Evolutionary conservation across 495 filamentous ascomycete species (phyloP).

Genomic region (Tuber borchii): DNA sequence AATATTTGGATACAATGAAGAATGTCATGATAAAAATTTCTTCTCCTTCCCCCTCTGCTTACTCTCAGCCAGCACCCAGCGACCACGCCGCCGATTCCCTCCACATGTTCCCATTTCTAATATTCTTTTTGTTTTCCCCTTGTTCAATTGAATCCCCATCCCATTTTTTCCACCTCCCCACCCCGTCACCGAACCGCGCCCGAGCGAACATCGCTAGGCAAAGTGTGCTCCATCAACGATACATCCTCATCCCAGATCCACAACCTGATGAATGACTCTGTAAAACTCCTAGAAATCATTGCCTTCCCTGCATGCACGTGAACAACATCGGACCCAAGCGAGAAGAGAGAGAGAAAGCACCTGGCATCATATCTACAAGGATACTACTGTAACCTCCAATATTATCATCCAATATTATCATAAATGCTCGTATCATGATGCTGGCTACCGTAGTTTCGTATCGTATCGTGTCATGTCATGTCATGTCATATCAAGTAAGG

Average conservation of each 20-base stretch:
- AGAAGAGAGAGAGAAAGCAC: not conserved
- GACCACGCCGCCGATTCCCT: not conserved
- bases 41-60: not conserved
- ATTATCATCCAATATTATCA: no score
- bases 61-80: not conserved
- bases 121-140: not conserved
- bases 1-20: not conserved
- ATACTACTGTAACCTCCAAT: not conserved
- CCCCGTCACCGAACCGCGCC: not conserved
- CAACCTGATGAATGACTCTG: not conserved
- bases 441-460: not conserved
- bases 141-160: not conserved
- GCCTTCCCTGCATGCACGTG: not conserved
- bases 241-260: not conserved
- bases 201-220: not conserved
- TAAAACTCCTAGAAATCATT: not conserved
- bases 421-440: not conserved
- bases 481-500: no score
- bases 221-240: not conserved
- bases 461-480: not conserved
- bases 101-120: not conserved
- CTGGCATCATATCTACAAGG: not conserved
- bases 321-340: not conserved
- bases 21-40: not conserved
- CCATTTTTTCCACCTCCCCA: not conserved